Conservation (phyloP, 164 flowering plant genomes). For the Protea cynaroides region DNA sequence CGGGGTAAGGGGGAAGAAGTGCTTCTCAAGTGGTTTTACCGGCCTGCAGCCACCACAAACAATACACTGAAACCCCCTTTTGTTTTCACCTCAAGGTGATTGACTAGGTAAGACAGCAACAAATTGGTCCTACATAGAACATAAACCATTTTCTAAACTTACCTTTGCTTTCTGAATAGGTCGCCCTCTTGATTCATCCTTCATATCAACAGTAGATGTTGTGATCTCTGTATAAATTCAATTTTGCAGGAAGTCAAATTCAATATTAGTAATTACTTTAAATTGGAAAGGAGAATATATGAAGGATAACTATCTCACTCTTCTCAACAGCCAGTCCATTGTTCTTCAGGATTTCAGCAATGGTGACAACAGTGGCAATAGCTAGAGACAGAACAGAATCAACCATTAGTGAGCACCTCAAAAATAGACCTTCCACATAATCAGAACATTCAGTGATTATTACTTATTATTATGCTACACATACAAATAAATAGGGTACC, state of each 20-base stretch:
- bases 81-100: no score
- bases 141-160: conserved; percentile 1
- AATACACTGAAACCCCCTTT: no score
- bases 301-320: conserved; percentile 32
- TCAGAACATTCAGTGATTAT: no score
- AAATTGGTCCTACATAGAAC: no score
- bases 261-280: no score
- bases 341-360: conserved; percentile 67
- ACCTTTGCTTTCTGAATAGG: conserved; percentile 88
- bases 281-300: no score
- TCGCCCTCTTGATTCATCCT: conserved; percentile 71
- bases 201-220: conserved; percentile 86
- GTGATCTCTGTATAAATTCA: conserved; percentile 46
- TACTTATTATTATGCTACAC: no score
- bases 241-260: not conserved
- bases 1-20: no score
- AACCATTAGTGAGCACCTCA: not conserved
- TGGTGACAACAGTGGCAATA: conserved; percentile 66
- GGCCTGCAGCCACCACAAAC: no score
- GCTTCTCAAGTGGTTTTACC: no score
- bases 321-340: conserved; percentile 72
- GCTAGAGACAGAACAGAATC: conserved; percentile 38
- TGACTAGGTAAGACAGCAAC: not conserved
- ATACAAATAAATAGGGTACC: no score
- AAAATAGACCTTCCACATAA: no score